These are phyloP conservation scores for Cystobasidiopsis lactophilus DNA, from an alignment of 768 basidiomycete species.

Conservation along the genomic window DNA sequence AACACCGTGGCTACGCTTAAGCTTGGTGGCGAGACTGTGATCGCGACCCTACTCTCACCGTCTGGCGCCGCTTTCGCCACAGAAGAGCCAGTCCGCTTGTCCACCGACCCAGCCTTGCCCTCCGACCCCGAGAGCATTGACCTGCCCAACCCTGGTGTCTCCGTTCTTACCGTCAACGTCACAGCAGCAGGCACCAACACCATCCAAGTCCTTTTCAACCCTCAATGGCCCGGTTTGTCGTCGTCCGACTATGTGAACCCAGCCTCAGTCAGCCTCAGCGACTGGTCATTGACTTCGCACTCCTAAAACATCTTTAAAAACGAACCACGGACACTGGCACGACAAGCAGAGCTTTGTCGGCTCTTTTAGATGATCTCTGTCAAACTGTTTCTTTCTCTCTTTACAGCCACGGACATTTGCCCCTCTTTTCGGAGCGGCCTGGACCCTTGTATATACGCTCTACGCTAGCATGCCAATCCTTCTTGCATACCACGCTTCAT, in stretches of 20 bases:
- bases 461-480: background rate
- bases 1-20: conserved; percentile 52
- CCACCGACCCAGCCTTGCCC: conserved; percentile 7
- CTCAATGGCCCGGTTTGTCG: conserved; percentile 45
- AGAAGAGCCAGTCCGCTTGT: conserved; percentile 14
- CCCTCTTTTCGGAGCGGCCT: too few species aligned
- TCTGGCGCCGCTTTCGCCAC: conserved; percentile 43
- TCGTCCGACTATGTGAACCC: conserved; percentile 45
- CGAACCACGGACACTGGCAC: background rate
- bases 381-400: background rate
- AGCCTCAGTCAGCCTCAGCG: conserved; percentile 41
- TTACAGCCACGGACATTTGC: background rate
- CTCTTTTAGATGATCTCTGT: too few species aligned
- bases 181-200: conserved; percentile 48
- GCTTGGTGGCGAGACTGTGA: conserved; percentile 45
- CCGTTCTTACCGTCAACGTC: conserved; percentile 47
- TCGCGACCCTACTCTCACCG: conserved; percentile 43
- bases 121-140: background rate
- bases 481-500: too few species aligned
- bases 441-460: too few species aligned
- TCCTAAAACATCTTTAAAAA: background rate
- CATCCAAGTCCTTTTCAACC: conserved; percentile 54
- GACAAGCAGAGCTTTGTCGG: background rate
- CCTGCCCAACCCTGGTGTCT: conserved; percentile 45
- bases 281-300: conserved; percentile 41